phyloP scores from a whole-genome alignment of 2,329 filamentous ascomycete genomes.

The Colletotrichum tofieldiae region DNA sequence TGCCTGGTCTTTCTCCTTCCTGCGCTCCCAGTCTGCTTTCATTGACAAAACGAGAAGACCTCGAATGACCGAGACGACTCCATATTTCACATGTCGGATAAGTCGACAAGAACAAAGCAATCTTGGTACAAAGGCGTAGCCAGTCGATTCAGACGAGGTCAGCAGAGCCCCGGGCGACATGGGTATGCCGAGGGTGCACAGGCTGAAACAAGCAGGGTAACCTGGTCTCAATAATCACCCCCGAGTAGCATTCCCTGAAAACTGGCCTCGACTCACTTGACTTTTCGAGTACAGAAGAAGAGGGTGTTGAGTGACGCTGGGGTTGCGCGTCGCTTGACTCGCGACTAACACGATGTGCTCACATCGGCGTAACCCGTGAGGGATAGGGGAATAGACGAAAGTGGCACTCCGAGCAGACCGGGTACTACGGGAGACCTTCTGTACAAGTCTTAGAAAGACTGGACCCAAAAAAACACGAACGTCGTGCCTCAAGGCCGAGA shows the following conservation, averaged over 20 bases:
- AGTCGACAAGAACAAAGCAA: background rate
- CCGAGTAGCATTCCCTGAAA: background rate
- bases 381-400: background rate
- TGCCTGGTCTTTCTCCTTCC: background rate
- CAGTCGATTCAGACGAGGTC: background rate
- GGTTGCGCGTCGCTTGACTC: slow-evolving; percentile 13
- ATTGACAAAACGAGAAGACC: background rate
- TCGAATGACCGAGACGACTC: no score
- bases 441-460: slow-evolving; percentile 7
- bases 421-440: slow-evolving; percentile 2
- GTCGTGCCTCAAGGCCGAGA: slow-evolving; percentile 1
- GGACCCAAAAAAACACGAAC: slow-evolving; percentile 4
- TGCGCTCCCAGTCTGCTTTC: background rate
- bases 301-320: background rate
- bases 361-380: background rate
- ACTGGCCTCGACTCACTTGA: background rate
- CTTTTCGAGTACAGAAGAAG: slow-evolving; percentile 1
- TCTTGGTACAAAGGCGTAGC: background rate
- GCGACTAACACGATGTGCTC: background rate
- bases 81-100: background rate
- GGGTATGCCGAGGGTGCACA: background rate
- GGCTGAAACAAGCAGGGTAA: slow-evolving; percentile 17
- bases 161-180: background rate
- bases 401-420: background rate
- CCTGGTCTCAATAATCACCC: background rate